Evolutionary conservation across 2,329 filamentous ascomycete genomes (phyloP), one percentile per base, ranked within the genome.

Genomic region (Cryphonectria parasitica): DNA sequence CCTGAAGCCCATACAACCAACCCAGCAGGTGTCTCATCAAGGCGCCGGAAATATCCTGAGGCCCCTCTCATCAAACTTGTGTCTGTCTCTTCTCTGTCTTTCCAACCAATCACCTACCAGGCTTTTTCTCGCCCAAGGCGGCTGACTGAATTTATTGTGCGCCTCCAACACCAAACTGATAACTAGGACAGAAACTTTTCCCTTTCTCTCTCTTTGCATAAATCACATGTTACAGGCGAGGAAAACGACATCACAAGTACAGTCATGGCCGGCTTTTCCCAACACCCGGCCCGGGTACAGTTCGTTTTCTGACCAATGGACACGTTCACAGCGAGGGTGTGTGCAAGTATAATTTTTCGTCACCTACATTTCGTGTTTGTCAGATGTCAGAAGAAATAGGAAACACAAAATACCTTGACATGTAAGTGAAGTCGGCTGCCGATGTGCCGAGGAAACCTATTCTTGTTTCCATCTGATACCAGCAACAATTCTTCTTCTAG

Each of bases 61-160:
- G 13, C 54, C 54, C 54, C 54, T 58, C 25, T 58, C 54, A 58
- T 58, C 54, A 58, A 31, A 58, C 54, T 58, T 28, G 15, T 17
- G n/a, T 58, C 31, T 31, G 54, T 13, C 5, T 17, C 25, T 17
- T 17, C 25, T 1, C 36, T 39, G 7, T 39, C 36, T 11, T 10
- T 11, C 11, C 25, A 28, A 15, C 54, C 54, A 56, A 28, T 56
- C 11, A 31, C 45, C 19, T n/a, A 49, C 5, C 45, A 49, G 22
- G 2, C 19, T 15, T 45, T 19, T 45, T 19, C 5, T 45, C 43
- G 2, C 3, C 19, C 45, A 49, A n/a, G 22, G 2, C 22, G 6
- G 19, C 45, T n/a, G 5, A 3, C 19, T n/a, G 45, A 3, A n/a
- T n/a, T n/a, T n/a, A 2, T 49, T 8, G 45, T 45, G 17, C 43